Conservation (phyloP, 345 rosid genomes). For the Triadica sebifera region DNA sequence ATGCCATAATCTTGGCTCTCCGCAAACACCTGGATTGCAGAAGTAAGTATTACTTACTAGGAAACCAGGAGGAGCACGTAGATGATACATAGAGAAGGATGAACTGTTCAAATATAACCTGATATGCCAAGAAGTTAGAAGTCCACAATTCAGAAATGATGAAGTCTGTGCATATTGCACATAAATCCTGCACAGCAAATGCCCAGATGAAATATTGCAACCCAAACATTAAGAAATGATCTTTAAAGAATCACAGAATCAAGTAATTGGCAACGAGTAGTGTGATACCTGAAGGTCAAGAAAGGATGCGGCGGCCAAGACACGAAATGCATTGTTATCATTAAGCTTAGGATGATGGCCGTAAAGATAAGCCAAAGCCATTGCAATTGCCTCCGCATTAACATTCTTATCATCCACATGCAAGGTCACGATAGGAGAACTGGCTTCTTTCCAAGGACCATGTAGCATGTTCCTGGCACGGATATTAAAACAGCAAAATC, state of each 20-base stretch:
- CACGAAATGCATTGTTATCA: slow-evolving; percentile 84
- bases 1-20: slow-evolving; percentile 96
- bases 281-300: slow-evolving; percentile 88
- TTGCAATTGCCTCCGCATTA: slow-evolving; percentile 71
- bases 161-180: slow-evolving; percentile 93
- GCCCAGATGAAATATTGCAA: not conserved
- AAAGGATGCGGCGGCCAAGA: slow-evolving; percentile 94
- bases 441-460: slow-evolving; percentile 97
- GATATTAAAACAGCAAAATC: not conserved
- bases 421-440: slow-evolving; percentile 63
- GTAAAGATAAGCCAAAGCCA: slow-evolving; percentile 82
- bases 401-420: slow-evolving; percentile 92
- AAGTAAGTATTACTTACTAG: not conserved
- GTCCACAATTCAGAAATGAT: slow-evolving; percentile 88
- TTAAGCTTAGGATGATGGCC: slow-evolving; percentile 90
- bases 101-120: slow-evolving; percentile 43
- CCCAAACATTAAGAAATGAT: slow-evolving; percentile 13
- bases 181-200: slow-evolving; percentile 63
- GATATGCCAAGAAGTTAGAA: slow-evolving; percentile 85
- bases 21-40: slow-evolving; percentile 64
- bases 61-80: not conserved
- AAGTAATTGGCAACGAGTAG: not conserved
- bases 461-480: slow-evolving; percentile 78
- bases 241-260: not conserved
- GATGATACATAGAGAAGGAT: not conserved